phyloP scores from a whole-genome alignment of 1,139 yeast genomes.

The Candida tropicalis region DNA sequence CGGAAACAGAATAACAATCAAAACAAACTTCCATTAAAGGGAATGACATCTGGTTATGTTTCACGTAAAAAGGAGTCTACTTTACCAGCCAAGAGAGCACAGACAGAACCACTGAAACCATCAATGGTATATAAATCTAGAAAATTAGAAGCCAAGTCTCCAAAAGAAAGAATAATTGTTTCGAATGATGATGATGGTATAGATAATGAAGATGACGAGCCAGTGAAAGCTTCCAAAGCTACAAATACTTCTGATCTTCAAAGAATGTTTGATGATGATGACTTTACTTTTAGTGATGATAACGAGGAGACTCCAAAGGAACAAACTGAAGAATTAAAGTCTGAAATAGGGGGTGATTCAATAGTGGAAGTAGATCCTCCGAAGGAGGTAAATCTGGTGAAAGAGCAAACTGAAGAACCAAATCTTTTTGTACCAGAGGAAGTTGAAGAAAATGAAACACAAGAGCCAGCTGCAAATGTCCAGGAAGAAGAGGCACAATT shows the following conservation, averaged over 20 bases:
- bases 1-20: slow-evolving; percentile 21
- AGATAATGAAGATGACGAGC: slow-evolving; percentile 7
- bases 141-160: slow-evolving; percentile 31
- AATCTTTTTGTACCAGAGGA: slow-evolving; percentile 14
- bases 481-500: slow-evolving; percentile 14
- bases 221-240: slow-evolving; percentile 8
- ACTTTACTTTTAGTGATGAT: slow-evolving; percentile 21
- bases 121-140: slow-evolving; percentile 43
- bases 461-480: slow-evolving; percentile 5
- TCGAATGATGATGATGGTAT: slow-evolving; percentile 22
- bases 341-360: not conserved
- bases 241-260: slow-evolving; percentile 19
- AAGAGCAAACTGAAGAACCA: slow-evolving; percentile 11
- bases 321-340: slow-evolving; percentile 1
- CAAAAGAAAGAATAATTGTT: slow-evolving; percentile 41
- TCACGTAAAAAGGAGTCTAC: slow-evolving; percentile 25
- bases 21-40: slow-evolving; percentile 3
- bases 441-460: slow-evolving; percentile 11
- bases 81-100: slow-evolving; percentile 15
- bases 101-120: slow-evolving; percentile 16
- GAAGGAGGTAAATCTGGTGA: slow-evolving; percentile 6
- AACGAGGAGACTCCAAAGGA: slow-evolving; percentile 15
- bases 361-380: slow-evolving; percentile 1
- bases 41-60: slow-evolving; percentile 19
- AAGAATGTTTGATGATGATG: slow-evolving; percentile 19